phyloP scores from a whole-genome alignment of 2,329 filamentous ascomycete genomes.

The Colletotrichum cordylinicola region DNA sequence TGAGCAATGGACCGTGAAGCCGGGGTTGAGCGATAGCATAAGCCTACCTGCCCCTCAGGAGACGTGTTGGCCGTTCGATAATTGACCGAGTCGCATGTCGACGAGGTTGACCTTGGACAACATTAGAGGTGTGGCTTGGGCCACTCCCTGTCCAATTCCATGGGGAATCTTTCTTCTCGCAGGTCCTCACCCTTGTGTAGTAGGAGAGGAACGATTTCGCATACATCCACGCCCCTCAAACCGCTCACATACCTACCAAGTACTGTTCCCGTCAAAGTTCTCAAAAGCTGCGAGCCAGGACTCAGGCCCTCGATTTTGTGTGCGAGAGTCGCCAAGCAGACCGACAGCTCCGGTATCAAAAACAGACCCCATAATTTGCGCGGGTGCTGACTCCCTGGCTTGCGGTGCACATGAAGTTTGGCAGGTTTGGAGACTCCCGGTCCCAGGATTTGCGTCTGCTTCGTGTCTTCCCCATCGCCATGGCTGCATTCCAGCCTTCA shows the following conservation, averaged over 20 bases:
- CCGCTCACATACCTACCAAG: not conserved
- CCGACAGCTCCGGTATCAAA: not conserved
- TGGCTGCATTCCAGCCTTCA: not conserved
- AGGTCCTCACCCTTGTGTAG: not conserved
- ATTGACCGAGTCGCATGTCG: not conserved
- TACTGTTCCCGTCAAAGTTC: not conserved
- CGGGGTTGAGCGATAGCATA: not conserved
- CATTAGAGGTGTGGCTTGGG: conserved; percentile 5
- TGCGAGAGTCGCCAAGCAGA: not conserved
- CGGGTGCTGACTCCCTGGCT: not conserved
- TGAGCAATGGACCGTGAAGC: not conserved
- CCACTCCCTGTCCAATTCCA: not conserved
- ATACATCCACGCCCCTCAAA: not conserved
- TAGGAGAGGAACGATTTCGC: not conserved
- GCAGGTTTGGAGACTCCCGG: not conserved
- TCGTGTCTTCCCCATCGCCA: not conserved
- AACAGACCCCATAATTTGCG: not conserved
- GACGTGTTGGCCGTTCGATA: not conserved
- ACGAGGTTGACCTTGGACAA: not conserved
- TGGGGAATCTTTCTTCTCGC: not conserved
- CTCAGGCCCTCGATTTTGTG: not conserved
- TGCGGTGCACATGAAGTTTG: not conserved
- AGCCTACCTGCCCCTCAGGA: not conserved
- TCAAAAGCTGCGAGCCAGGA: not conserved
- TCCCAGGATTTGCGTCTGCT: not conserved